Conservation (phyloP, 306 rosid species). For the Vicia villosa region DNA sequence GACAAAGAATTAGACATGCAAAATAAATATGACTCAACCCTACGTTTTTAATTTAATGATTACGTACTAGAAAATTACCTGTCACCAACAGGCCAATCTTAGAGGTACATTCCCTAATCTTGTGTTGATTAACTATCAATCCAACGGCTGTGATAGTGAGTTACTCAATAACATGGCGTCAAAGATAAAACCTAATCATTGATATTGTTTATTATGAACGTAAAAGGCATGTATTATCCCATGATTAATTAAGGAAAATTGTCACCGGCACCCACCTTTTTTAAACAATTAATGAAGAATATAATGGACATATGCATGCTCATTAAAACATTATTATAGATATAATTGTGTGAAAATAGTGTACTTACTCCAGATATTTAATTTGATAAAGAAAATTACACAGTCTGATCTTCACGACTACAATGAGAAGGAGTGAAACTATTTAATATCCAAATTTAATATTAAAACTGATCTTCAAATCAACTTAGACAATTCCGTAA, state of each 20-base stretch:
- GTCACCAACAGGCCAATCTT: constrained; percentile 23
- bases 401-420: too few relatives aligned
- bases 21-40: background rate
- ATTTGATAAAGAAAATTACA: too few relatives aligned
- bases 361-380: too few relatives aligned
- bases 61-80: constrained; percentile 34
- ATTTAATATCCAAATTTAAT: too few relatives aligned
- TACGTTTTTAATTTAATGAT: constrained; percentile 32
- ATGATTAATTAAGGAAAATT: background rate
- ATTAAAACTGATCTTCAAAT: too few relatives aligned
- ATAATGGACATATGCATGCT: background rate
- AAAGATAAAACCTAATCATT: constrained; percentile 8
- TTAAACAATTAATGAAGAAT: background rate
- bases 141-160: background rate
- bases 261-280: background rate
- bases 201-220: background rate
- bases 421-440: too few relatives aligned
- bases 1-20: background rate
- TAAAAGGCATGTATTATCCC: background rate
- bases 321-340: background rate
- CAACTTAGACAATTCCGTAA: too few relatives aligned
- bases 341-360: too few relatives aligned
- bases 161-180: constrained; percentile 10
- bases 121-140: constrained; percentile 8
- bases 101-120: constrained; percentile 13